phyloP scores from a whole-genome alignment of 2,329 filamentous ascomycete species.

The Trichophaea hybrida region DNA sequence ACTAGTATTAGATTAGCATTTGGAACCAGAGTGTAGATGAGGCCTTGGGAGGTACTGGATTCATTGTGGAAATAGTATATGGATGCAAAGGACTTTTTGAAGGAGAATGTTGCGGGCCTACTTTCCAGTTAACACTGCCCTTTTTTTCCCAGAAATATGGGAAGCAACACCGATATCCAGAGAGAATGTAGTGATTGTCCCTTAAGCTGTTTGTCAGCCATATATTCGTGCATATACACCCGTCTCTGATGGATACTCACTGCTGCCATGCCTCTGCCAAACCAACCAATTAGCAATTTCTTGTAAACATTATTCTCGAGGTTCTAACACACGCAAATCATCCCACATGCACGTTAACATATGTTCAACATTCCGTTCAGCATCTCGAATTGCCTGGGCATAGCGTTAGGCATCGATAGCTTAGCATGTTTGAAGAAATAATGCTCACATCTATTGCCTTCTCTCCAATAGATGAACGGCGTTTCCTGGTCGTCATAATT shows the following conservation, averaged over 20 bases:
- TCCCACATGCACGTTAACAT: slow-evolving; percentile 26
- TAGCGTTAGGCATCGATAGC: background rate
- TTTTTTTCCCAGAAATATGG: background rate
- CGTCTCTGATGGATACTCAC: slow-evolving; percentile 8
- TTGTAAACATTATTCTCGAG: background rate
- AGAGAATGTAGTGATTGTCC: slow-evolving; percentile 56
- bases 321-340: slow-evolving; percentile 24
- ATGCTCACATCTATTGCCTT: slow-evolving; percentile 9
- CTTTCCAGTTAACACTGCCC: background rate
- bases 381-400: slow-evolving; percentile 4
- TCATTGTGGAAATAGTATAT: slow-evolving; percentile 48
- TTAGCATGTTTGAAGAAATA: background rate
- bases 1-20: slow-evolving; percentile 35
- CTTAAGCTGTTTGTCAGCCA: slow-evolving; percentile 10
- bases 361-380: slow-evolving; percentile 14
- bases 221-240: background rate
- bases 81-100: slow-evolving; percentile 42
- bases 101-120: slow-evolving; percentile 44
- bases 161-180: slow-evolving; percentile 43
- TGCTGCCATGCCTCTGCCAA: slow-evolving; percentile 19
- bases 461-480: background rate
- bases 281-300: background rate
- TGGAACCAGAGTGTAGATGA: slow-evolving; percentile 8
- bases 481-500: background rate
- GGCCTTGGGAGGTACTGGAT: slow-evolving; percentile 15